These are phyloP conservation scores for Monosporascus sp. DNA, from an alignment of 2,329 filamentous ascomycete genomes.

Conservation along the genomic window DNA sequence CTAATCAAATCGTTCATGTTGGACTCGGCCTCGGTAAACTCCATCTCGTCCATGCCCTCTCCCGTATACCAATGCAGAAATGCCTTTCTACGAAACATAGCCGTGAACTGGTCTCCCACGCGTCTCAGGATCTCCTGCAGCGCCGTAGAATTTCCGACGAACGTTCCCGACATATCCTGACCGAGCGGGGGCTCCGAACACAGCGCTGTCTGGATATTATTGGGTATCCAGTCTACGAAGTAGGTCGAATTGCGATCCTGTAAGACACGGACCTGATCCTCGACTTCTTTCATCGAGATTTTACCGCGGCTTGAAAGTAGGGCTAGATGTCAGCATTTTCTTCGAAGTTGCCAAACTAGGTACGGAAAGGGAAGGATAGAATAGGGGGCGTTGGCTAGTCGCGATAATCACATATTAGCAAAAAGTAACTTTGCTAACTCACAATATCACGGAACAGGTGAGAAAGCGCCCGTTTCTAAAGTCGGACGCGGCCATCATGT, in stretches of 20 bases:
- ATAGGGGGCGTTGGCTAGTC: background rate
- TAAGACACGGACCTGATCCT: conserved; percentile 99
- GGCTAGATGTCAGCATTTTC: too few species aligned
- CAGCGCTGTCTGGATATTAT: conserved; percentile 99
- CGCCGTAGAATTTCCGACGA: conserved; percentile 97
- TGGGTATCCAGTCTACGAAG: conserved; percentile 99
- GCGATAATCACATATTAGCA: too few species aligned
- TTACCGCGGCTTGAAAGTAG: conserved; percentile 71
- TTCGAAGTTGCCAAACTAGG: conserved; percentile 19
- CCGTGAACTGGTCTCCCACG: conserved; percentile 98
- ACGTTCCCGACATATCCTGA: conserved; percentile 98
- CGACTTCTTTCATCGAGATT: conserved; percentile 99
- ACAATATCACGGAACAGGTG: conserved; percentile 98
- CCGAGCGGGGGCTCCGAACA: conserved; percentile 98
- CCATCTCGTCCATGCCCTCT: conserved; percentile 99
- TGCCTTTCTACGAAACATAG: conserved; percentile 99
- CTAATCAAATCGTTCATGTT: conserved; percentile 99
- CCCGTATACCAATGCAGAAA: conserved; percentile 99
- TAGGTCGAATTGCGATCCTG: conserved; percentile 99
- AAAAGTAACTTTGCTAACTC: conserved; percentile 30
- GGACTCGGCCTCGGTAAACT: conserved; percentile 99
- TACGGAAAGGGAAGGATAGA: background rate
- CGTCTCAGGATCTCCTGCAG: conserved; percentile 99
- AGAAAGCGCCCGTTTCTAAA: conserved; percentile 99
- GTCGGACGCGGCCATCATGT: conserved; percentile 99